These are phyloP conservation scores for Daldinia grandis DNA, from an alignment of 495 filamentous ascomycete genomes.

Conservation along the genomic window DNA sequence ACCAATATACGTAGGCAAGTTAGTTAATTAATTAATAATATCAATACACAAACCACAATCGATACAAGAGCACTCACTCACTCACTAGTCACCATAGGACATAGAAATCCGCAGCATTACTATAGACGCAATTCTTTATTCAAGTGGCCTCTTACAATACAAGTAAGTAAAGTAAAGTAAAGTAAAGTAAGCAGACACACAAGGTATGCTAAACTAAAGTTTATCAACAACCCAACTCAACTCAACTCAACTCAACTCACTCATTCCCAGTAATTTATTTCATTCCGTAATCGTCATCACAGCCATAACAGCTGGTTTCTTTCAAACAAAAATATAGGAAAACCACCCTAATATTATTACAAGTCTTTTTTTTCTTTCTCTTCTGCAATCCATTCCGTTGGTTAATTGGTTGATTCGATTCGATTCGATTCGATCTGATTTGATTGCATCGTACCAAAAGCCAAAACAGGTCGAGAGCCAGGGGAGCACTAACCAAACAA, in stretches of 20 bases:
- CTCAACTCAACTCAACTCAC: not conserved
- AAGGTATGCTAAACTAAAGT: slow-evolving; percentile 2
- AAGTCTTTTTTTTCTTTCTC: not conserved
- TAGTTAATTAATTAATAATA: too few species aligned
- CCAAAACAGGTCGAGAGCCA: not conserved
- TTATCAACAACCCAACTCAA: not conserved
- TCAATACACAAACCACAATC: not conserved
- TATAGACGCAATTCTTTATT: not conserved
- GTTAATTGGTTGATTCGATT: not conserved
- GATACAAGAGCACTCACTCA: not conserved
- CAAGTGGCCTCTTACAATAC: not conserved
- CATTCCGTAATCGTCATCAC: slow-evolving; percentile 3
- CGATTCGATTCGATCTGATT: too few species aligned
- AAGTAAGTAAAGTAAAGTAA: too few species aligned
- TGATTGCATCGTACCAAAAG: not conserved
- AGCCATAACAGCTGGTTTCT: not conserved
- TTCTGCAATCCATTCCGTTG: slow-evolving; percentile 4
- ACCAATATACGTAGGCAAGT: too few species aligned
- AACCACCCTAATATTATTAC: slow-evolving; percentile 23
- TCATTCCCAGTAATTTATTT: slow-evolving; percentile 4
- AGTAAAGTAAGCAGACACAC: not conserved
- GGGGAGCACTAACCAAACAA: not conserved
- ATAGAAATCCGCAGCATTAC: not conserved
- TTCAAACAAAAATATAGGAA: not conserved
- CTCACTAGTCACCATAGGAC: too few species aligned